Percentiles rank a stretch among this genome's conserved stretches.
Conservation (phyloP, 139 green algal species). For the Asterochloris sp. region DNA sequence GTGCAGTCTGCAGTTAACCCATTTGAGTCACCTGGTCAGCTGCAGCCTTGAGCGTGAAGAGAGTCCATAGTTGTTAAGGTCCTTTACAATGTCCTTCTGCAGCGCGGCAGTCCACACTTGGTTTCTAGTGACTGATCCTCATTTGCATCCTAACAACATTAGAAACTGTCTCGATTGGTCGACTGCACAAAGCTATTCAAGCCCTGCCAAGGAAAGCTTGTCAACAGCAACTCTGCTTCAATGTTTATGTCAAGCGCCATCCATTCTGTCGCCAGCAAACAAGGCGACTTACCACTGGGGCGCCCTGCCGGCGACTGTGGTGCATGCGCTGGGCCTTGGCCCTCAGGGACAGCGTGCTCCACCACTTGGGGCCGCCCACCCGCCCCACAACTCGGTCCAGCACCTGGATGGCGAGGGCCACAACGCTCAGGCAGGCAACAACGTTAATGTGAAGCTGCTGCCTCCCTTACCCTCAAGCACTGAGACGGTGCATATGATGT, state of each 20-base stretch:
- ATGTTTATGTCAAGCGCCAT: too few species aligned
- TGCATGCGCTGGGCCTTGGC: constrained; percentile 43
- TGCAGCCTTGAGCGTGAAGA: constrained; percentile 23
- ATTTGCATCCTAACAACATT: not conserved
- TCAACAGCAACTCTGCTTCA: too few species aligned
- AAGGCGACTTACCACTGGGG: constrained; percentile 6
- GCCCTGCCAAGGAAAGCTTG: not conserved
- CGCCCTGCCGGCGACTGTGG: constrained; percentile 5
- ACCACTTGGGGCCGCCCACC: constrained; percentile 51
- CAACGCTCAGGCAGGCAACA: too few species aligned
- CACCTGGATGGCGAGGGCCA: constrained; percentile 38
- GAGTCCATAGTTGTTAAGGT: constrained; percentile 52
- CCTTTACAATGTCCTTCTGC: constrained; percentile 33
- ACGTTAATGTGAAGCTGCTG: too few species aligned
- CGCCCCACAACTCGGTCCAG: constrained; percentile 63
- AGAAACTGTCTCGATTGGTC: too few species aligned
- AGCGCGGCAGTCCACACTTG: not conserved
- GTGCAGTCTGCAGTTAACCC: too few species aligned
- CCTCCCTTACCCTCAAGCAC: too few species aligned
- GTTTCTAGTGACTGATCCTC: not conserved
- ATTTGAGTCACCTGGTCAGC: constrained; percentile 25
- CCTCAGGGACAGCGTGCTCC: constrained; percentile 49
- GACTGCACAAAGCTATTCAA: not conserved
- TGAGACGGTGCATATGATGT: too few species aligned
- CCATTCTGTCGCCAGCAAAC: too few species aligned